Base-by-base conservation (phyloP, 2,329 filamentous ascomycete species). In the Aspergillus cejpii region DNA sequence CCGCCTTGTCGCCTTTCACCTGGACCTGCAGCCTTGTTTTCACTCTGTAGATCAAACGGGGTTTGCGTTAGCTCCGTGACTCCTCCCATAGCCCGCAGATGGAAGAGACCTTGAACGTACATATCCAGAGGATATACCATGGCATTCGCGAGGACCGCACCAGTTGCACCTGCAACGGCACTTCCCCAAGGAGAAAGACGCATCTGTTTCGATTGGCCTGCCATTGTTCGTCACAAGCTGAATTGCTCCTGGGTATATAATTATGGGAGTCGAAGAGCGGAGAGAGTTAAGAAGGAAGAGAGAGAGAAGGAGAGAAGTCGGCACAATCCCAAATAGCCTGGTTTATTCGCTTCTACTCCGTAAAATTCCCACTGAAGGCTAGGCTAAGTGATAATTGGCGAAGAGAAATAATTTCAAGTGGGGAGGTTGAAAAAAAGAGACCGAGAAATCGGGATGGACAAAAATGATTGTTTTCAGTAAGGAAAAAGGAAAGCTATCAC, bases 11-110 rank as follows among this genome's bases (percentile, higher is more conserved):
- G 49, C 71, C 70, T 60, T 90, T 94, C 43, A 94, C 83, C 68
- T 98, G 92, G 23, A 97, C 91, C 70, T 98, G 92, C 24, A 98
- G 78, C 47, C 89, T 84, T 39, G 92, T 98, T 74, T 98, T 98
- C 58, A 98, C 87, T 58, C 90, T 96, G 61, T 19, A 42, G n/a
- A 15, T 26, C 36, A 37, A 55, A 10, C 15, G 45, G 33, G 26
- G 5, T 17, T 23, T 37, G 20, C 12, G 47, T 60, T 41, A 64
- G 54, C 31, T 40, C 39, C 15, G 15, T 5, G 12, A n/a, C n/a
- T 12, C 24, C 33, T 33, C 28, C 12, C 34, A 38, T 27, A 41
- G 34, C 28, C 26, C 14, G 40, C 19, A 31, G 39, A 20, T 11
- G 26, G 38, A 24, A 10, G 24, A 38, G 39, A 19, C 36, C 20